Percentiles rank a stretch among this genome's conserved stretches.
Conservation (phyloP, 2,329 filamentous ascomycete species). For the Colletotrichum incanum region DNA sequence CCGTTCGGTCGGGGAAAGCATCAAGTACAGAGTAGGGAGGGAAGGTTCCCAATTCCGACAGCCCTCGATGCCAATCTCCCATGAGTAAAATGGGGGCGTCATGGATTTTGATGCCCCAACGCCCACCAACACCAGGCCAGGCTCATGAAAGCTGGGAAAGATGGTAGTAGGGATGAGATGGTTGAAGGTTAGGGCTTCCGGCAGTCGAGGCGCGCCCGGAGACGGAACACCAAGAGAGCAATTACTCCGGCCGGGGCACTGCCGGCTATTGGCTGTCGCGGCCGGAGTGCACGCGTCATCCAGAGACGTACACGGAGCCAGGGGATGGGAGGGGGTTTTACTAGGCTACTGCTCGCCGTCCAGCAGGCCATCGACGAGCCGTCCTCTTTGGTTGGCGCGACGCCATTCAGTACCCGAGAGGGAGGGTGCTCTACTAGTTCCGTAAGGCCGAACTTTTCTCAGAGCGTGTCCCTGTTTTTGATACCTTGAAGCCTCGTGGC, state of each 20-base stretch:
- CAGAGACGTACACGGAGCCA: conserved; percentile 19
- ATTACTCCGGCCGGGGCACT: conserved; percentile 35
- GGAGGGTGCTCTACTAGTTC: background rate
- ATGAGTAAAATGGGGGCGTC: conserved; percentile 32
- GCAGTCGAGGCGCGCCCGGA: conserved; percentile 39
- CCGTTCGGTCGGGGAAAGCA: conserved; percentile 9
- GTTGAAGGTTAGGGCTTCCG: conserved; percentile 26
- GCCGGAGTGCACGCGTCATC: conserved; percentile 22
- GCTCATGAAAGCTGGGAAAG: background rate
- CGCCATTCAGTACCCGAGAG: conserved; percentile 8
- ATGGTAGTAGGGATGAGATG: background rate
- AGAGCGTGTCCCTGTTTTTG: background rate
- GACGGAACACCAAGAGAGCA: conserved; percentile 38
- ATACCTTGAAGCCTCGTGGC: background rate
- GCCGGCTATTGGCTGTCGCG: conserved; percentile 35
- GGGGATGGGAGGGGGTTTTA: conserved; percentile 1
- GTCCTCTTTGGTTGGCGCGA: conserved; percentile 1
- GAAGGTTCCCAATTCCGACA: background rate
- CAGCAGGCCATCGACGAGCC: conserved; percentile 20
- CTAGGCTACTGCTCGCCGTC: conserved; percentile 1
- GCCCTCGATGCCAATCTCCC: conserved; percentile 26
- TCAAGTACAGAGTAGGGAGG: conserved; percentile 1
- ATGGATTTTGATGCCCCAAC: conserved; percentile 26
- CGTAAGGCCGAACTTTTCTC: background rate
- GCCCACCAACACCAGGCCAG: background rate